Conservation (phyloP, 1,284 basidiomycete species). For the Malassezia cuniculi region DNA sequence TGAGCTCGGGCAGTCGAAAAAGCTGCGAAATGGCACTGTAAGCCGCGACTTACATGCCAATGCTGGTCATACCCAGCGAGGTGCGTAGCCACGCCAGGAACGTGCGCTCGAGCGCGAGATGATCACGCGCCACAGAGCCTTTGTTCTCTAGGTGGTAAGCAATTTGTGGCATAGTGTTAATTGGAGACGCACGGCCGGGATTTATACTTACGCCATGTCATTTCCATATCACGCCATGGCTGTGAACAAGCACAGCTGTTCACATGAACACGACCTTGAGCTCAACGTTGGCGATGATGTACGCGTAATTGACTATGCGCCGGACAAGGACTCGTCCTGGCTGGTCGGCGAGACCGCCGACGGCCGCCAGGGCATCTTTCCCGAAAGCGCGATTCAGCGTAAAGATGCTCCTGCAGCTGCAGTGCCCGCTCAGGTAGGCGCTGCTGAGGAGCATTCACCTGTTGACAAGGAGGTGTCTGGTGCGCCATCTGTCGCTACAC, state of each 20-base stretch:
- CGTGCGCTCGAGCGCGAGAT: conserved; percentile 43
- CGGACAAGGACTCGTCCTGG: conserved; percentile 46
- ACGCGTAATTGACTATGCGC: conserved; percentile 28
- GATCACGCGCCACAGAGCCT: conserved; percentile 45
- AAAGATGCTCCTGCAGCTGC: conserved; percentile 19
- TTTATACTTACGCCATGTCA: conserved; percentile 1
- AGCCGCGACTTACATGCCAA: conserved; percentile 28
- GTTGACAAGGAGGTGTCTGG: conserved; percentile 8
- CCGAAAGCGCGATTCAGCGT: conserved; percentile 33
- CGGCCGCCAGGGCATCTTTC: conserved; percentile 42
- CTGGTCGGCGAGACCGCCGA: conserved; percentile 39
- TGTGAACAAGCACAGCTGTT: conserved; percentile 35
- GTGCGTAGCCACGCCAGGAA: conserved; percentile 46
- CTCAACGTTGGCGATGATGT: conserved; percentile 6
- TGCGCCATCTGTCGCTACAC: too few species aligned
- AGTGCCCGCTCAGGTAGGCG: conserved; percentile 15
- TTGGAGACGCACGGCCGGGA: not conserved
- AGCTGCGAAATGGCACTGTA: conserved; percentile 36
- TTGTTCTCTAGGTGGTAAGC: conserved; percentile 27
- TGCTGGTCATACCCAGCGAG: conserved; percentile 33
- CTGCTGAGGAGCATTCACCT: conserved; percentile 8
- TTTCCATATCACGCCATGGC: conserved; percentile 29
- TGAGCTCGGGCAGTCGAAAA: conserved; percentile 36
- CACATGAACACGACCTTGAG: conserved; percentile 34
- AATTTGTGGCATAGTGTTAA: conserved; percentile 5